Evolutionary conservation across 1,139 yeast genomes (phyloP).

Genomic region (Sugiyamaella xylanicola): DNA sequence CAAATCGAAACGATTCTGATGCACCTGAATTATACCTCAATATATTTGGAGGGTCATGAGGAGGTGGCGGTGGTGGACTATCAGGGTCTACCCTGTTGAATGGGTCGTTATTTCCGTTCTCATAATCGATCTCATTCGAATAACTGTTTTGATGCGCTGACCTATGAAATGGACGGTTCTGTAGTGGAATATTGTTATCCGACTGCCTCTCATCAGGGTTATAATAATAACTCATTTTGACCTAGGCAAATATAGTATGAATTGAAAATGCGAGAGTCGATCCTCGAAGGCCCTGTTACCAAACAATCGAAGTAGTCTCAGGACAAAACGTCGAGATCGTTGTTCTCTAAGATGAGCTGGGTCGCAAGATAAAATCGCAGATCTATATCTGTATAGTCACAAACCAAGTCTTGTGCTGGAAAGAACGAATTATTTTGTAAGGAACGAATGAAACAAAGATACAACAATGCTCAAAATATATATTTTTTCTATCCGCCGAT

Average conservation of each 20-base stretch:
- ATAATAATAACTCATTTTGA: slow-evolving; percentile 19
- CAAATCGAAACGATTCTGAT: slow-evolving; percentile 3
- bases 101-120: background rate
- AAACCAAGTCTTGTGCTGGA: too few species aligned
- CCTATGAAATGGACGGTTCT: slow-evolving; percentile 20
- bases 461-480: too few species aligned
- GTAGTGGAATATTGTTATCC: slow-evolving; percentile 15
- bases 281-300: too few species aligned
- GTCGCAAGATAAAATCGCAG: too few species aligned
- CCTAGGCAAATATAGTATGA: background rate
- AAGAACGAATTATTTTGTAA: too few species aligned
- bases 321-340: too few species aligned
- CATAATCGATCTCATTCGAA: slow-evolving; percentile 6
- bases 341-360: too few species aligned
- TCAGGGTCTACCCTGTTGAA: slow-evolving; percentile 1
- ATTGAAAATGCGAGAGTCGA: too few species aligned
- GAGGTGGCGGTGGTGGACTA: slow-evolving; percentile 15
- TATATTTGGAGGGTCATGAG: slow-evolving; percentile 6
- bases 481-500: too few species aligned
- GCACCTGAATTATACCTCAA: background rate
- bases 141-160: slow-evolving; percentile 13
- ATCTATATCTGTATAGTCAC: too few species aligned
- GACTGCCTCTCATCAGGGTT: slow-evolving; percentile 10
- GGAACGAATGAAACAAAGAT: too few species aligned
- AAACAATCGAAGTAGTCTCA: too few species aligned